These are phyloP conservation scores for Trifolium repens DNA, from an alignment of 306 rosid genomes.

Conservation along the genomic window DNA sequence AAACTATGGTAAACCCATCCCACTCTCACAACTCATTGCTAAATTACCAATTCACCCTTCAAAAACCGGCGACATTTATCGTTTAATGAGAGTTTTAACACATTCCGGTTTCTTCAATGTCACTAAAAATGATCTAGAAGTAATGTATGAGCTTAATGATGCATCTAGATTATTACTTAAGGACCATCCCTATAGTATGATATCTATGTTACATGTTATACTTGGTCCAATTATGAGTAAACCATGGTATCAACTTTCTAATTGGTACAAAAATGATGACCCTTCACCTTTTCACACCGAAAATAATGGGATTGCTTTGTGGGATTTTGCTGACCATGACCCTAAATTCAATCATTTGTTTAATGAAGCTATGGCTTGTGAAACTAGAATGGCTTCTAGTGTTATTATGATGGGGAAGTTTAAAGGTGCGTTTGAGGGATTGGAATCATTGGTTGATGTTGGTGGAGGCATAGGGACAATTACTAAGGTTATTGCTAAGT, in stretches of 20 bases:
- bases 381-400: conserved; percentile 47
- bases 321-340: conserved; percentile 44
- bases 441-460: conserved; percentile 57
- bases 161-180: conserved; percentile 55
- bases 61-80: conserved; percentile 41
- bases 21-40: conserved; percentile 49
- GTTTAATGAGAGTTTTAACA: conserved; percentile 55
- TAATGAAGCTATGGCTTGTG: conserved; percentile 62
- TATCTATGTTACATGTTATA: conserved; percentile 23
- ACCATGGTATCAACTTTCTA: conserved; percentile 47
- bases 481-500: conserved; percentile 48
- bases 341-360: conserved; percentile 32
- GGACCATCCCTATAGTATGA: conserved; percentile 37
- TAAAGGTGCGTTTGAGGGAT: conserved; percentile 47
- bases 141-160: conserved; percentile 51
- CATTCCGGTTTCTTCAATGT: conserved; percentile 54
- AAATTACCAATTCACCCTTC: conserved; percentile 50
- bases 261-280: conserved; percentile 53
- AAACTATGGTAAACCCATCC: conserved; percentile 56
- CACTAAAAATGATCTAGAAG: conserved; percentile 31
- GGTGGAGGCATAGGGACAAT: conserved; percentile 67
- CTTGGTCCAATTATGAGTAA: conserved; percentile 41
- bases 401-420: conserved; percentile 51
- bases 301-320: conserved; percentile 46
- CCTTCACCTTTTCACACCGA: conserved; percentile 45